A percentile compares a stretch with the other conserved stretches of the same genome.
Evolutionary conservation across 2,329 filamentous ascomycete species (phyloP).

Genomic region (Microdochium paspali): DNA sequence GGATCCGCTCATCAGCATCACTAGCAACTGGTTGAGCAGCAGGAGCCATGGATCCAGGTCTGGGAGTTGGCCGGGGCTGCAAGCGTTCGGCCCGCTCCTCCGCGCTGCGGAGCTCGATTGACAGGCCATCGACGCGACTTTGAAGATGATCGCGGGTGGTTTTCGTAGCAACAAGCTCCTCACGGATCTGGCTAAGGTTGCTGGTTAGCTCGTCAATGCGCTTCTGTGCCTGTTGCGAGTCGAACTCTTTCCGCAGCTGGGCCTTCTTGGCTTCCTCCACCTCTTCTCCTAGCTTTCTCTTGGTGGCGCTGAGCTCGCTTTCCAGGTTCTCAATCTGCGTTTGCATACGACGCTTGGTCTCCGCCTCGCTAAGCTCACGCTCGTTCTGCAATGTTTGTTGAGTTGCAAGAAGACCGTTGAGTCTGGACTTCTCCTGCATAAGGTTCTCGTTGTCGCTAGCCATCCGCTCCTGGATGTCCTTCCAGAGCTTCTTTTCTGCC

Average conservation of each 20-base stretch:
- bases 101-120: constrained; percentile 77
- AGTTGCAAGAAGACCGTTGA: constrained; percentile 74
- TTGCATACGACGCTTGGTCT: constrained; percentile 73
- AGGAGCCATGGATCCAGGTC: constrained; percentile 34
- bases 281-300: constrained; percentile 77
- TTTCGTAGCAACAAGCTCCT: constrained; percentile 79
- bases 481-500: constrained; percentile 90
- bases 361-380: constrained; percentile 74
- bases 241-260: constrained; percentile 78
- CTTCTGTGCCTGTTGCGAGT: constrained; percentile 79
- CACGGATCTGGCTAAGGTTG: constrained; percentile 69
- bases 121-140: constrained; percentile 77
- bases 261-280: constrained; percentile 77
- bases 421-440: constrained; percentile 71
- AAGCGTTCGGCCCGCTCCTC: constrained; percentile 79
- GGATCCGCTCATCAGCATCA: constrained; percentile 52
- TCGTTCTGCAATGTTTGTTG: constrained; percentile 89
- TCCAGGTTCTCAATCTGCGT: constrained; percentile 70
- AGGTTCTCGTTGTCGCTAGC: constrained; percentile 81
- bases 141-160: constrained; percentile 86
- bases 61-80: constrained; percentile 66
- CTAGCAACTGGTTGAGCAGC: constrained; percentile 29
- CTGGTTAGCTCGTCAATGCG: constrained; percentile 85
- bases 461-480: constrained; percentile 81
- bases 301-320: constrained; percentile 65